Evolutionary conservation across 1,139 yeast species (phyloP).

Genomic region (Candida sp.): DNA sequence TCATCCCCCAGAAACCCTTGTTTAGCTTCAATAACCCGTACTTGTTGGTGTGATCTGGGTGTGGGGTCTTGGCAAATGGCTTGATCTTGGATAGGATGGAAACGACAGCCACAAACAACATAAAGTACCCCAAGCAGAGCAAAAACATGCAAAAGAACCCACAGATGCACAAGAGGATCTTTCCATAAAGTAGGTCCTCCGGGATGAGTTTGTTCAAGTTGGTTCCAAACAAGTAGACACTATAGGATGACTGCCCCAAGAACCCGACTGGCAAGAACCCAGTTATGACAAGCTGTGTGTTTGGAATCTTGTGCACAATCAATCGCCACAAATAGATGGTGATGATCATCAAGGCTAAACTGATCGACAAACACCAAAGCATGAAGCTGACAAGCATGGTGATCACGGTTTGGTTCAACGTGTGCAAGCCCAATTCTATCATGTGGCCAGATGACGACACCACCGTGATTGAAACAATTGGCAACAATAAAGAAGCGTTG

Average conservation of each 20-base stretch:
- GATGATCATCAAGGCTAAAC: slow-evolving; percentile 59
- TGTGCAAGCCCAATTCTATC: slow-evolving; percentile 49
- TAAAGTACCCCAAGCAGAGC: slow-evolving; percentile 64
- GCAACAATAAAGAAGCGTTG: slow-evolving; percentile 58
- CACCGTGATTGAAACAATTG: slow-evolving; percentile 80
- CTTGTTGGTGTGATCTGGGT: slow-evolving; percentile 14
- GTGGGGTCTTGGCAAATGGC: slow-evolving; percentile 30
- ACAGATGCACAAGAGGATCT: slow-evolving; percentile 19
- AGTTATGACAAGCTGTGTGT: slow-evolving; percentile 31
- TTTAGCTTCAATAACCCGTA: slow-evolving; percentile 15
- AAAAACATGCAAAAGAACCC: slow-evolving; percentile 49
- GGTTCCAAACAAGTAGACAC: slow-evolving; percentile 61
- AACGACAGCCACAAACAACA: slow-evolving; percentile 58
- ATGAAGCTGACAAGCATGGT: slow-evolving; percentile 59
- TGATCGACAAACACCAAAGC: slow-evolving; percentile 72
- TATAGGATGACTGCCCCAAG: slow-evolving; percentile 83
- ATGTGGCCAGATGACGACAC: slow-evolving; percentile 68
- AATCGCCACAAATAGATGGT: slow-evolving; percentile 64
- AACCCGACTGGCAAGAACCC: slow-evolving; percentile 36
- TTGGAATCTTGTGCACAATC: slow-evolving; percentile 63
- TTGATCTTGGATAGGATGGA: slow-evolving; percentile 41
- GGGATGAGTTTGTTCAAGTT: slow-evolving; percentile 26
- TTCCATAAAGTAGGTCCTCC: slow-evolving; percentile 20
- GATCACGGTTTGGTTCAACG: slow-evolving; percentile 43
- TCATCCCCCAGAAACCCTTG: slow-evolving; percentile 82